phyloP scores from a whole-genome alignment of 129 eudicot genomes.

The Pittosporum tobira region DNA sequence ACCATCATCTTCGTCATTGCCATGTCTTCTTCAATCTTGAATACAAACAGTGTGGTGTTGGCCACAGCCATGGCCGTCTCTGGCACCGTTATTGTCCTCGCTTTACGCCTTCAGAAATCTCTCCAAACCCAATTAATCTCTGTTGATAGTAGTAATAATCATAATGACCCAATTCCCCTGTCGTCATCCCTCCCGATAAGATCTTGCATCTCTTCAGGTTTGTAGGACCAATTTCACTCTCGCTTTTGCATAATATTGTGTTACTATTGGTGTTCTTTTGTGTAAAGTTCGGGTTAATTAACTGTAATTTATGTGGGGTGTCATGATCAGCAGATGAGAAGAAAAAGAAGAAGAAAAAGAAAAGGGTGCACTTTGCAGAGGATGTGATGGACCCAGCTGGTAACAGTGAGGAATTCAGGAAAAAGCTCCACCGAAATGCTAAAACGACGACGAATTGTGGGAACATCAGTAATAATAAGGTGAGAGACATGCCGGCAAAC shows the following conservation, averaged over 20 bases:
- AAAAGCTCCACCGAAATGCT: background rate
- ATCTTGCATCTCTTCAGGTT: conserved; percentile 73
- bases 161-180: conserved; percentile 1
- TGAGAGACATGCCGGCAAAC: conserved; percentile 48
- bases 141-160: no score
- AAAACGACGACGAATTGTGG: background rate
- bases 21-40: conserved; percentile 62
- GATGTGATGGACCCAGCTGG: conserved; percentile 84
- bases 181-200: conserved; percentile 26
- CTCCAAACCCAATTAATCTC: conserved; percentile 7
- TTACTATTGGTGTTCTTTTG: no score
- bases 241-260: no score
- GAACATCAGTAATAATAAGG: background rate
- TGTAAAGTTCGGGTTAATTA: no score
- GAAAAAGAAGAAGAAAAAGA: conserved; percentile 48
- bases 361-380: conserved; percentile 76
- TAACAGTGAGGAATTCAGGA: conserved; percentile 67
- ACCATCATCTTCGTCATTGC: no score
- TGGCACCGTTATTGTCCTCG: conserved; percentile 72
- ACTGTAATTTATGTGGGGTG: background rate
- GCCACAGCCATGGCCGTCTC: conserved; percentile 96
- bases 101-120: conserved; percentile 54
- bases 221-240: no score
- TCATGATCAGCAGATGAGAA: conserved; percentile 32
- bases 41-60: conserved; percentile 53